Evolutionary conservation across 1,284 basidiomycete species (phyloP).

Genomic region (Agroathelia rolfsii): DNA sequence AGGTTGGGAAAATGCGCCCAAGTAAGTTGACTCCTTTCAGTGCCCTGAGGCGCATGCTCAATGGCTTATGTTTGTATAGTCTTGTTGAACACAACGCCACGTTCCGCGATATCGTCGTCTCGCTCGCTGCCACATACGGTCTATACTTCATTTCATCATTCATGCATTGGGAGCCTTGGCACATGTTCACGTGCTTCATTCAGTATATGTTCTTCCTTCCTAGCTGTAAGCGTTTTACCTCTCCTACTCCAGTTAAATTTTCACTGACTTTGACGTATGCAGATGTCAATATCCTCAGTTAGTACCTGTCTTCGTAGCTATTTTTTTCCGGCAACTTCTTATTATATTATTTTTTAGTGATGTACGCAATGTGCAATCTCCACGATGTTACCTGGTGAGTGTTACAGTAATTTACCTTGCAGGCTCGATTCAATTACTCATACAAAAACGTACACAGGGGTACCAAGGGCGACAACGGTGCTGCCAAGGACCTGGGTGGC

Average conservation of each 20-base stretch:
- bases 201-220: slow-evolving; percentile 77
- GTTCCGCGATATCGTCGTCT: slow-evolving; percentile 75
- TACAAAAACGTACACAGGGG: slow-evolving; percentile 44
- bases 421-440: slow-evolving; percentile 3
- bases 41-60: no score
- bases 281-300: slow-evolving; percentile 83
- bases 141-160: slow-evolving; percentile 82
- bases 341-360: slow-evolving; percentile 36
- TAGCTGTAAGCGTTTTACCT: slow-evolving; percentile 42
- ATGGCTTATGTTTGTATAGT: slow-evolving; percentile 29
- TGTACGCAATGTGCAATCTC: slow-evolving; percentile 85
- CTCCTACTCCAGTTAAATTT: no score
- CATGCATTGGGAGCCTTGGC: slow-evolving; percentile 87
- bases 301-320: slow-evolving; percentile 14
- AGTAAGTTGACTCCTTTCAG: slow-evolving; percentile 37
- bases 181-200: slow-evolving; percentile 86
- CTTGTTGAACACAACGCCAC: slow-evolving; percentile 55
- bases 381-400: slow-evolving; percentile 79
- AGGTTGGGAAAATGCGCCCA: slow-evolving; percentile 63
- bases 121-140: slow-evolving; percentile 78
- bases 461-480: slow-evolving; percentile 84
- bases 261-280: no score
- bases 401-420: no score
- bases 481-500: slow-evolving; percentile 77
- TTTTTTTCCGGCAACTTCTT: slow-evolving; percentile 1